Evolutionary conservation across 257 asterid genomes (phyloP), one percentile per base, ranked within the genome.

Genomic region (Sherardia arvensis): DNA sequence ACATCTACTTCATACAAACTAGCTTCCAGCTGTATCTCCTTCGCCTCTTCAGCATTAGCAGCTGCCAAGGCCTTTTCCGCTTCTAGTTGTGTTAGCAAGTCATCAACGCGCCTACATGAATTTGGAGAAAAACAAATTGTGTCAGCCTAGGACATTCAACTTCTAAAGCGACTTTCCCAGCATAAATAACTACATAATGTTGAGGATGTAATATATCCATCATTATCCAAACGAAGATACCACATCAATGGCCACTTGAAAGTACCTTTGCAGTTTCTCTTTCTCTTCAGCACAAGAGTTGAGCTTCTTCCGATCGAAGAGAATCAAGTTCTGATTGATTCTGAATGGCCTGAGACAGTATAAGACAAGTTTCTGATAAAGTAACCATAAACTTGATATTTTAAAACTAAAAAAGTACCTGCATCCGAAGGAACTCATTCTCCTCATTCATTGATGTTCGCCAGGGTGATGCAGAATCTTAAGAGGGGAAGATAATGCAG

Each of bases 361-460:
- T 29, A 43, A 27, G 18, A 64, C 6, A 68, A 38, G 26, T 40
- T 36, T 49, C 18, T 36, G 18, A 26, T 32, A 28, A 40, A 53
- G n/a, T 15, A 26, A 49, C 18, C 34, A 36, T 22, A 26, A 11
- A 34, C 7, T 29, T 25, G 56, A 40, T 0, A 27, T n/a, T n/a
- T n/a, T n/a, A n/a, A n/a, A n/a, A n/a, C n/a, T n/a, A n/a, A n/a
- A 56, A 23, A 61, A 21, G 27, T 84, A 90, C 99, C 97, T 93
- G 95, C 78, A 93, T 79, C 34, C 84, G 88, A 47, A 93, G 94
- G 81, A 90, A 89, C 82, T 93, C 99, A 75, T 85, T 90, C 77
- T 92, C 97, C 84, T 90, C 99, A 53, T 83, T 90, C 53, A 78
- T 69, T 59, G 90, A 78, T 32, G 96, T 84, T 61, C 80, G 79